Evolutionary conservation across 805 yeast genomes (phyloP).

Genomic region (Metschnikowia kunwiensis): DNA sequence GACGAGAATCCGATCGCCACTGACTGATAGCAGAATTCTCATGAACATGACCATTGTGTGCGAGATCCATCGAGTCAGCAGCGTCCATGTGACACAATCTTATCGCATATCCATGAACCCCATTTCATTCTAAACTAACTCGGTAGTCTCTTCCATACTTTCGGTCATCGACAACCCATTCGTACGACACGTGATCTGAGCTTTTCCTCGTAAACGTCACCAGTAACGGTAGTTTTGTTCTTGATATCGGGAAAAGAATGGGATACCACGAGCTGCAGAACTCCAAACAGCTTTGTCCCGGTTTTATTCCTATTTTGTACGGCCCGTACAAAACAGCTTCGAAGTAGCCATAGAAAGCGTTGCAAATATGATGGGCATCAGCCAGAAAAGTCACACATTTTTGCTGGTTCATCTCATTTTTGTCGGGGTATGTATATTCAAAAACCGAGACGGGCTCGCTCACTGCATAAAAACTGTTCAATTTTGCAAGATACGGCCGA

Average conservation of each 20-base stretch:
- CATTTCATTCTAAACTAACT: background rate
- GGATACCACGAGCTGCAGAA: slow-evolving; percentile 40
- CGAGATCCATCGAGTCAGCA: no score
- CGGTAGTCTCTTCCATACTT: slow-evolving; percentile 3
- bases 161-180: slow-evolving; percentile 12
- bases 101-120: no score
- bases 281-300: slow-evolving; percentile 13
- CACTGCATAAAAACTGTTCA: slow-evolving; percentile 16
- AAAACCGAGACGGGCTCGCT: slow-evolving; percentile 53
- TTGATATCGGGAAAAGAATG: slow-evolving; percentile 30
- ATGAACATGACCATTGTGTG: no score
- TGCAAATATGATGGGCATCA: slow-evolving; percentile 34
- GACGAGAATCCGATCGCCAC: no score
- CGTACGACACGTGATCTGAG: slow-evolving; percentile 12
- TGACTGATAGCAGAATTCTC: no score
- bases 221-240: slow-evolving; percentile 3
- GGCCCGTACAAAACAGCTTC: slow-evolving; percentile 65
- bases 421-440: slow-evolving; percentile 56
- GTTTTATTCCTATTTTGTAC: slow-evolving; percentile 46
- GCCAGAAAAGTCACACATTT: slow-evolving; percentile 33
- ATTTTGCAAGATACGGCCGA: slow-evolving; percentile 25
- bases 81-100: no score
- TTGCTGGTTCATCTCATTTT: slow-evolving; percentile 21
- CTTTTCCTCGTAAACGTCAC: slow-evolving; percentile 12
- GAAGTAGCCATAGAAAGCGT: slow-evolving; percentile 77